These are phyloP conservation scores for Saraca asoca DNA, from an alignment of 331 rosid species.

Conservation along the genomic window DNA sequence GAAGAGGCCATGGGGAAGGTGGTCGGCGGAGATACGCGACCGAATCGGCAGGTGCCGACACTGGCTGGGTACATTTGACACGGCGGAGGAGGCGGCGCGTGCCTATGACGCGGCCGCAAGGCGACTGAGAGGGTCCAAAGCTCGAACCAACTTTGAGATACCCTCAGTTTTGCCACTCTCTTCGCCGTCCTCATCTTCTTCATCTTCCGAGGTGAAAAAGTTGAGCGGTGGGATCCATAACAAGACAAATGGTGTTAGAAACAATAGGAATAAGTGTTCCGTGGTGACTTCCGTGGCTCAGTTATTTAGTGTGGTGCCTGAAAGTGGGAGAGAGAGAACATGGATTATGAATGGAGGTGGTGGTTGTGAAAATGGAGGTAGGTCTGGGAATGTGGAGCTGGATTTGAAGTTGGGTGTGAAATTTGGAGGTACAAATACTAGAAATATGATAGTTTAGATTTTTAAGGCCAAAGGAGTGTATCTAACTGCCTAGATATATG, in stretches of 20 bases:
- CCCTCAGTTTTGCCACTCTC: slow-evolving; percentile 55
- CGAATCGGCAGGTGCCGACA: slow-evolving; percentile 85
- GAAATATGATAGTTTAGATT: background rate
- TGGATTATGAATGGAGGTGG: too few relatives aligned
- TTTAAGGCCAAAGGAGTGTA: too few relatives aligned
- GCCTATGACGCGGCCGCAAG: slow-evolving; percentile 93
- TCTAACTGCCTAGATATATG: too few relatives aligned
- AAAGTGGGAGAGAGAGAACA: background rate
- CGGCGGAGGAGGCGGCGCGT: slow-evolving; percentile 95
- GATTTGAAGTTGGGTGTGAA: slow-evolving; percentile 54
- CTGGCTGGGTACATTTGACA: slow-evolving; percentile 90
- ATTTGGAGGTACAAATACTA: slow-evolving; percentile 3
- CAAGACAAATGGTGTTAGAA: slow-evolving; percentile 14
- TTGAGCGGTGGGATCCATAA: background rate
- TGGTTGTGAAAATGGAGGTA: background rate
- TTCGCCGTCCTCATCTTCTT: slow-evolving; percentile 17
- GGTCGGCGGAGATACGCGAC: slow-evolving; percentile 98
- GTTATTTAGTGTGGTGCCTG: slow-evolving; percentile 50
- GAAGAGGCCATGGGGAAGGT: slow-evolving; percentile 97
- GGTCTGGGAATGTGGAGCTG: slow-evolving; percentile 38
- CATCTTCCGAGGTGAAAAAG: slow-evolving; percentile 26
- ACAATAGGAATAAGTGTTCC: slow-evolving; percentile 42
- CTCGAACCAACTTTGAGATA: slow-evolving; percentile 72
- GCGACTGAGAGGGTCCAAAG: slow-evolving; percentile 77
- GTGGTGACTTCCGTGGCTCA: slow-evolving; percentile 62